These are phyloP conservation scores for Senna tora DNA, from an alignment of 306 rosid species.

Conservation along the genomic window DNA sequence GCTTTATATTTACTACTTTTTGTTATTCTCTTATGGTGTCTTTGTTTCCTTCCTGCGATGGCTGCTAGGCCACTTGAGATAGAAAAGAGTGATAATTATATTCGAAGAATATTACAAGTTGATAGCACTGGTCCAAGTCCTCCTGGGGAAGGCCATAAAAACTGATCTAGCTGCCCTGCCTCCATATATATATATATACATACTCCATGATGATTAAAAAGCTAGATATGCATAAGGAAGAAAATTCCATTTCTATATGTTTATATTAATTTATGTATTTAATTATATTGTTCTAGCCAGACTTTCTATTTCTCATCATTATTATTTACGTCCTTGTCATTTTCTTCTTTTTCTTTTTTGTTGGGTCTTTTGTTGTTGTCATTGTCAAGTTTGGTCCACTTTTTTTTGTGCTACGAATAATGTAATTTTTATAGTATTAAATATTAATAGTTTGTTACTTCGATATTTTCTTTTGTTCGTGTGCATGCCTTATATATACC, in stretches of 20 bases:
- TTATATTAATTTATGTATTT: neutral
- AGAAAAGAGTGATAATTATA: too few relatives aligned
- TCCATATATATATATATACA: too few relatives aligned
- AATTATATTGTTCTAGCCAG: neutral
- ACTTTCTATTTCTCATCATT: neutral
- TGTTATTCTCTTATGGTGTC: conserved; percentile 17
- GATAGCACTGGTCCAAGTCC: neutral
- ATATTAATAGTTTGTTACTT: too few relatives aligned
- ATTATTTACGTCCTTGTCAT: neutral
- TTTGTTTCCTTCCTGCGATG: conserved; percentile 2
- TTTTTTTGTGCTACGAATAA: neutral
- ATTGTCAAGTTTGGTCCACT: neutral
- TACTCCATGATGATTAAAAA: too few relatives aligned
- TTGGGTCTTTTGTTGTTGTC: neutral
- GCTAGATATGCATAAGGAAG: neutral
- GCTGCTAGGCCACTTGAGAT: conserved; percentile 35
- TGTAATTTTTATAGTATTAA: too few relatives aligned
- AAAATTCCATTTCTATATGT: neutral
- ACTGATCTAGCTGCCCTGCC: too few relatives aligned
- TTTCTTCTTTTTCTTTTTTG: too few relatives aligned
- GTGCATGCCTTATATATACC: neutral
- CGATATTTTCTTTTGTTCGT: neutral
- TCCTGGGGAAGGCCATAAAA: neutral
- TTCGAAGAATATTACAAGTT: neutral
- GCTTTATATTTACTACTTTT: conserved; percentile 11